Evolutionary conservation across 805 yeast genomes (phyloP).

Genomic region (Spathaspora hagerdaliae): DNA sequence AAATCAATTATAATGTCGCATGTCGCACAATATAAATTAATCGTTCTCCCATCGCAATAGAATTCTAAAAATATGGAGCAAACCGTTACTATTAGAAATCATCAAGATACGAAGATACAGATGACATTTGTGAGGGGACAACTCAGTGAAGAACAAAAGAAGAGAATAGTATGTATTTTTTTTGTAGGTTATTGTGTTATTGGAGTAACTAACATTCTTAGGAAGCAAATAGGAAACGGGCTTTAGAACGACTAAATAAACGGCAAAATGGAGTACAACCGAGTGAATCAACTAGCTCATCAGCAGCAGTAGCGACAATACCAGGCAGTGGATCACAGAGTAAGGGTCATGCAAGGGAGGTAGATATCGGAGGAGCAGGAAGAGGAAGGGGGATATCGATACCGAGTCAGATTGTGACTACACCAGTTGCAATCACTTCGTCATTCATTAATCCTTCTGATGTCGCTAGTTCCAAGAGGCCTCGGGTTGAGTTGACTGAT

Average conservation of each 20-base stretch:
- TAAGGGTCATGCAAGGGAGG: no score
- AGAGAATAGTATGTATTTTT: conserved; percentile 30
- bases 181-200: neutral
- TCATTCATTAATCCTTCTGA: conserved; percentile 6
- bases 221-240: conserved; percentile 64
- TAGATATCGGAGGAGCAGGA: neutral
- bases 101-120: no score
- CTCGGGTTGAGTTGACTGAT: conserved; percentile 35
- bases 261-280: neutral
- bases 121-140: conserved; percentile 21
- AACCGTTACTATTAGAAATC: no score
- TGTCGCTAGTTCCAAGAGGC: conserved; percentile 13
- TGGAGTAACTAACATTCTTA: conserved; percentile 13
- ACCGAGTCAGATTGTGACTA: conserved; percentile 5
- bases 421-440: conserved; percentile 6
- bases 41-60: no score
- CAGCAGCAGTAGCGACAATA: conserved; percentile 1
- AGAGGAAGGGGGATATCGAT: neutral
- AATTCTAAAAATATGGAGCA: no score
- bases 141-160: conserved; percentile 31
- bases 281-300: neutral
- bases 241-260: conserved; percentile 51
- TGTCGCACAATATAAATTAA: no score
- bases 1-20: no score
- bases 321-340: conserved; percentile 2